Conservation (phyloP, 1,284 basidiomycete species). For the Rhodotorula sp. region DNA sequence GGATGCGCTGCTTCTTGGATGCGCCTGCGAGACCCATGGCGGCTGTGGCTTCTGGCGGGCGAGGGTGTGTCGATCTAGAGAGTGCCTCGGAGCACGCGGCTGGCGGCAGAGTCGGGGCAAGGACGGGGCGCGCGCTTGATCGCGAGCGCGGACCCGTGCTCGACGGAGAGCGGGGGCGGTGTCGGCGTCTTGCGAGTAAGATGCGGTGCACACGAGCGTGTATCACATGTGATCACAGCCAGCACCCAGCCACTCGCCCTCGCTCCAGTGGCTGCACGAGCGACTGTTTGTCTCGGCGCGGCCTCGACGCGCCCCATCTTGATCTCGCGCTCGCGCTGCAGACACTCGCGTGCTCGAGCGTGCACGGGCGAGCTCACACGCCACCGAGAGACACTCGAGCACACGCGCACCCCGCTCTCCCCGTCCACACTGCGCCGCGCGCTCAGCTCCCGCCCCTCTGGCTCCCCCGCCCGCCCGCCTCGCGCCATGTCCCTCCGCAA, state of each 20-base stretch:
- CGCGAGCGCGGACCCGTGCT: background rate
- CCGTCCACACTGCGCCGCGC: background rate
- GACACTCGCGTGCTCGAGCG: background rate
- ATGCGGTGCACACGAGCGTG: background rate
- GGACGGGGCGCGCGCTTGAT: background rate
- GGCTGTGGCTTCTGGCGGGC: too few species aligned
- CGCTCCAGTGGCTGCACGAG: too few species aligned
- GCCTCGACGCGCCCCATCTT: too few species aligned
- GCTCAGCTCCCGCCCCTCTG: background rate
- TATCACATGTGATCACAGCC: too few species aligned
- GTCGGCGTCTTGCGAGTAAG: too few species aligned
- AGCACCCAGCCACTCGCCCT: too few species aligned
- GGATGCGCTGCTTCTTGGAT: constrained; percentile 40
- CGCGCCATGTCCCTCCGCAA: constrained; percentile 7
- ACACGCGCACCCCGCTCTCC: background rate
- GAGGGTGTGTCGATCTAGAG: background rate
- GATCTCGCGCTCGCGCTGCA: too few species aligned
- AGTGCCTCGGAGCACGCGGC: too few species aligned
- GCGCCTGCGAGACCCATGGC: constrained; percentile 38
- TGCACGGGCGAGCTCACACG: too few species aligned
- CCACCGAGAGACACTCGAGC: background rate
- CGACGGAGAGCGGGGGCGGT: too few species aligned
- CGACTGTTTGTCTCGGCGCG: too few species aligned
- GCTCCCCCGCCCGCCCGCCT: too few species aligned
- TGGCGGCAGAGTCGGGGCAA: background rate